Evolutionary conservation across 2,329 filamentous ascomycete species (phyloP).

Genomic region (Phialophora tarda): DNA sequence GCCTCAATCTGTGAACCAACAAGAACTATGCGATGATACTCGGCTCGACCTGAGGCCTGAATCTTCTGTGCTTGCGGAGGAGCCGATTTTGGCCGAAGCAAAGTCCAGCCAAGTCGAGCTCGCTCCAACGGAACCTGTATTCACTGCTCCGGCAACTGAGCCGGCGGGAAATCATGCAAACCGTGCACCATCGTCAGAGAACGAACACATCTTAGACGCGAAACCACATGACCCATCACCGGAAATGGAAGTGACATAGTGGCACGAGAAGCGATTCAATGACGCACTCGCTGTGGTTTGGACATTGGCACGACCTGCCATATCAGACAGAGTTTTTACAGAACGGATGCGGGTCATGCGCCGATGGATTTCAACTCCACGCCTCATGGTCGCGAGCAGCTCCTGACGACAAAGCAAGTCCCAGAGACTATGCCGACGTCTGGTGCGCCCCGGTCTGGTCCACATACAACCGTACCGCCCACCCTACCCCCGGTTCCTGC

Average conservation of each 20-base stretch:
- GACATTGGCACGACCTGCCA: neutral
- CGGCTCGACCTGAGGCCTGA: neutral
- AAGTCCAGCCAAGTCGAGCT: neutral
- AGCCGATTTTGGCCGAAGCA: neutral
- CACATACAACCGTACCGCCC: neutral
- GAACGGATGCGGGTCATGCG: neutral
- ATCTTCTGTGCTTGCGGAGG: neutral
- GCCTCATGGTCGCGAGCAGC: neutral
- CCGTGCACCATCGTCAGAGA: neutral
- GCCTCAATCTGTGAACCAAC: neutral
- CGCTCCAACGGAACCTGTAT: neutral
- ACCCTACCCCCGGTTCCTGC: neutral
- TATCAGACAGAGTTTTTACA: neutral
- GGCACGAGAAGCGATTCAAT: neutral
- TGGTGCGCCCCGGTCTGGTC: neutral
- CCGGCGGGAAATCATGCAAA: neutral
- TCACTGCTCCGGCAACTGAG: neutral
- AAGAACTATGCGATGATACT: neutral
- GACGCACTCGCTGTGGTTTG: neutral
- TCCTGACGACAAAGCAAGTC: neutral
- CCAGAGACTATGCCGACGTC: neutral
- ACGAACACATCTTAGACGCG: neutral
- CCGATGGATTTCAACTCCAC: neutral
- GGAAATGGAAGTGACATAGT: neutral
- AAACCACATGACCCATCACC: neutral